Evolutionary conservation across 139 green algal species (phyloP), one percentile per base, ranked within the genome.

Genomic region (Chlorella sp.): DNA sequence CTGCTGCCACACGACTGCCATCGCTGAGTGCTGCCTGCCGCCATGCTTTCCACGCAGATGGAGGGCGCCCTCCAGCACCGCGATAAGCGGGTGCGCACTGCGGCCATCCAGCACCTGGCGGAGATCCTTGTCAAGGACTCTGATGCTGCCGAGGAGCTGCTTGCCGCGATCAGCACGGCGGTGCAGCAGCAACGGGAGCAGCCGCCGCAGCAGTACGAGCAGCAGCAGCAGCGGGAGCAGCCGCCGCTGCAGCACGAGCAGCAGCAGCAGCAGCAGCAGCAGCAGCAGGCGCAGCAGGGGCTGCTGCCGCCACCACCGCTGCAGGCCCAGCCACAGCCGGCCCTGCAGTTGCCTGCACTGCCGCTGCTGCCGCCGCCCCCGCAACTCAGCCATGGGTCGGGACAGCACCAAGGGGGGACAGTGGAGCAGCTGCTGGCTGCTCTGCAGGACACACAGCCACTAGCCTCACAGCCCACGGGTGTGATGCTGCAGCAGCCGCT

Each of bases 131-230:
- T 82, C 1, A 40, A 43, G 24, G 76, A 82, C 38, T 38, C 34
- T 4, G 76, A 38, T 26, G 76, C 76, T 22, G 76, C 76, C 4
- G 20, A 69, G 76, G 76, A 82, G 76, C 54, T 82, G 34, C 54
- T 82, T 26, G 36, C 36, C 1, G 76, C 76, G 9, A 70, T 82
- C 36, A 36, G 40, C 22, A 6, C 19, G 16, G 76, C 76, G 11
- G 69, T 82, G 30, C 16, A 64, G 44, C 73, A 34, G n/a, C 54
- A 72, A 20, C 51, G 24, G 41, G 30, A 79, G 44, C 44, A 30
- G 44, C 73, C 43, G 73, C 73, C 17, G 36, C 56, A 82, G 56
- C 34, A 44, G 16, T 34, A 44, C n/a, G n/a, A 46, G 34, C 67
- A 46, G 67, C 34, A 48, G 11, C 68, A 48, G 68, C 72, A 77